Base-by-base conservation (phyloP, 257 asterid genomes). In the Handroanthus guayacan region DNA sequence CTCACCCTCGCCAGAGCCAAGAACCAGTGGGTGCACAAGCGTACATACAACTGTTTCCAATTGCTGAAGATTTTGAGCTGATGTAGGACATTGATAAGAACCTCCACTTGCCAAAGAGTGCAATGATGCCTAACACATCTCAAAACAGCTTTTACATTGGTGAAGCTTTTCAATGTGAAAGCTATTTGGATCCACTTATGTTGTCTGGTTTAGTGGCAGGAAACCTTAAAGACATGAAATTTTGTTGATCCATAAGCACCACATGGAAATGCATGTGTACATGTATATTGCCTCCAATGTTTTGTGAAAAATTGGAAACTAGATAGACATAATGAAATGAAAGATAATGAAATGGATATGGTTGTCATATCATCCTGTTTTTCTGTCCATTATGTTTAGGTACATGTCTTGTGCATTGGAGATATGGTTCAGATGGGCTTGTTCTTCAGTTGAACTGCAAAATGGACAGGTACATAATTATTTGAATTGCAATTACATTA, bases 191-290 rank as follows among this genome's bases (percentile, higher is more conserved):
- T 67, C 82, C 79, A 66, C 57, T 75, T 78, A 8, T 64, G 78
- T 51, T 71, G 75, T 80, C 76, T 82, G 78, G 79, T 16, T 51
- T 81, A 75, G 81, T 84, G 85, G 77, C 84, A 58, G 80, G 79
- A 69, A 79, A 51, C 71, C 78, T 71, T 51, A 69, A 69, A 55
- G 77, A 17, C 62, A 74, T 51, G 76, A 37, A 38, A 39, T 38
- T 48, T 39, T 31, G 51, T 57, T 65, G 76, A 58, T 66, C 69
- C 78, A 25, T 73, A 43, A 37, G 48, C 44, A 37, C 67, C 70
- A 77, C 76, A 31, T 69, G 68, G 57, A 64, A 31, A 56, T 11
- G n/a, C 70, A 66, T 58, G 66, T 74, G 57, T 54, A 56, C 70
- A 70, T 70, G 72, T 69, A 69, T 69, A 67, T 66, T 63, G 48